Percentiles rank a stretch among this genome's conserved stretches.
Evolutionary conservation across 2,329 filamentous ascomycete species (phyloP).

Genomic region (Arthrobotrys sphaeroides): DNA sequence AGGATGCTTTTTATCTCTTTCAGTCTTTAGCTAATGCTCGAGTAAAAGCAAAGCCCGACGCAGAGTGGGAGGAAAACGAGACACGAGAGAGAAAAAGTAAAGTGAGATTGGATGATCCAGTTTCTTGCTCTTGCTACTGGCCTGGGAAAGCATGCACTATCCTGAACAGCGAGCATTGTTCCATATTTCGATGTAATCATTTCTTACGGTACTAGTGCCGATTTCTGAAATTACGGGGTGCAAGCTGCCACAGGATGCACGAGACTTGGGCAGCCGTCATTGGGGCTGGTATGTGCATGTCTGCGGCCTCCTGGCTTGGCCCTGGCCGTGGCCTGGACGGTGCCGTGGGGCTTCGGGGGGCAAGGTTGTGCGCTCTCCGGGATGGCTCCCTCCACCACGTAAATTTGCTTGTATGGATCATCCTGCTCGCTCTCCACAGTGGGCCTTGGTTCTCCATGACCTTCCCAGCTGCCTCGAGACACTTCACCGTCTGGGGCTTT

Average conservation of each 20-base stretch:
- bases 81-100: conserved; percentile 41
- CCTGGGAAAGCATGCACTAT: conserved; percentile 54
- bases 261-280: conserved; percentile 49
- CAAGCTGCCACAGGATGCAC: conserved; percentile 53
- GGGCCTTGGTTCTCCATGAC: conserved; percentile 14
- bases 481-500: conserved; percentile 11
- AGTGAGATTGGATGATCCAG: conserved; percentile 52
- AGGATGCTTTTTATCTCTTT: conserved; percentile 47
- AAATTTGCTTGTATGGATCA: conserved; percentile 52
- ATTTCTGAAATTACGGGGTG: conserved; percentile 53
- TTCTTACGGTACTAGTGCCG: conserved; percentile 52
- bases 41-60: conserved; percentile 31
- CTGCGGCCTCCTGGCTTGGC: conserved; percentile 33
- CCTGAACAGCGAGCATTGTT: conserved; percentile 53
- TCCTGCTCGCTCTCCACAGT: conserved; percentile 36
- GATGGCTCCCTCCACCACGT: conserved; percentile 34
- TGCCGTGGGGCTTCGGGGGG: conserved; percentile 3
- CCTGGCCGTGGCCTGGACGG: conserved; percentile 16
- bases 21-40: not conserved
- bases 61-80: conserved; percentile 13
- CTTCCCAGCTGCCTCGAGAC: conserved; percentile 18
- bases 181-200: conserved; percentile 54
- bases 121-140: conserved; percentile 52
- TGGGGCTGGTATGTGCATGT: conserved; percentile 53
- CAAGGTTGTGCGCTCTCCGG: not conserved